phyloP scores from a whole-genome alignment of 106 monocot species.

The Dioscorea dumetorum region DNA sequence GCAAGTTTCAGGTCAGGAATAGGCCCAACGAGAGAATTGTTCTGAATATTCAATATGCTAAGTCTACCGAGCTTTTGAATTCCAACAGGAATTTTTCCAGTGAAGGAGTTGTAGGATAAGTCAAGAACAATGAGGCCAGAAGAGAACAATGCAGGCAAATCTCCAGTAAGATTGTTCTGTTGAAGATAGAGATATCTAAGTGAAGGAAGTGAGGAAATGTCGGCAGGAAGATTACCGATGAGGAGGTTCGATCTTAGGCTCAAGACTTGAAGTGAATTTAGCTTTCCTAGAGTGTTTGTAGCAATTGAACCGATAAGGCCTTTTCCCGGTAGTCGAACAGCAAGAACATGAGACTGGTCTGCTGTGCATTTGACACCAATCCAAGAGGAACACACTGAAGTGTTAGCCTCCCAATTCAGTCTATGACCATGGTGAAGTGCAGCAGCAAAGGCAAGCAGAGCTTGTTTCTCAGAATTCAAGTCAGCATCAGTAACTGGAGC shows the following conservation, averaged over 20 bases:
- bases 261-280: slow-evolving; percentile 63
- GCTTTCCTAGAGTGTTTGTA: slow-evolving; percentile 63
- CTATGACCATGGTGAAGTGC: slow-evolving; percentile 70
- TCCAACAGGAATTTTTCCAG: slow-evolving; percentile 34
- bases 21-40: slow-evolving; percentile 69
- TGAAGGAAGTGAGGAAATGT: slow-evolving; percentile 60
- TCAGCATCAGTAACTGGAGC: slow-evolving; percentile 26
- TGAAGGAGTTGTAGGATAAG: slow-evolving; percentile 74
- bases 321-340: slow-evolving; percentile 65
- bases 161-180: slow-evolving; percentile 72
- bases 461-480: slow-evolving; percentile 62
- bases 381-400: slow-evolving; percentile 70
- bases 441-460: slow-evolving; percentile 61
- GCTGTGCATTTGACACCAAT: slow-evolving; percentile 64
- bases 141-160: slow-evolving; percentile 45
- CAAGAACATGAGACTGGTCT: slow-evolving; percentile 45
- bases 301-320: slow-evolving; percentile 77
- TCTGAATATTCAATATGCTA: slow-evolving; percentile 42
- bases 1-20: slow-evolving; percentile 60
- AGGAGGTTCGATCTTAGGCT: slow-evolving; percentile 89
- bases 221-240: slow-evolving; percentile 46
- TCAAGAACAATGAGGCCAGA: slow-evolving; percentile 55
- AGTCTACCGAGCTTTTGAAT: slow-evolving; percentile 43
- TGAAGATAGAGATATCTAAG: slow-evolving; percentile 78
- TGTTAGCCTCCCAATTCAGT: slow-evolving; percentile 64